Conservation (phyloP, 192 early-diverging fungal species). For the Paraglomus brasilianum region DNA sequence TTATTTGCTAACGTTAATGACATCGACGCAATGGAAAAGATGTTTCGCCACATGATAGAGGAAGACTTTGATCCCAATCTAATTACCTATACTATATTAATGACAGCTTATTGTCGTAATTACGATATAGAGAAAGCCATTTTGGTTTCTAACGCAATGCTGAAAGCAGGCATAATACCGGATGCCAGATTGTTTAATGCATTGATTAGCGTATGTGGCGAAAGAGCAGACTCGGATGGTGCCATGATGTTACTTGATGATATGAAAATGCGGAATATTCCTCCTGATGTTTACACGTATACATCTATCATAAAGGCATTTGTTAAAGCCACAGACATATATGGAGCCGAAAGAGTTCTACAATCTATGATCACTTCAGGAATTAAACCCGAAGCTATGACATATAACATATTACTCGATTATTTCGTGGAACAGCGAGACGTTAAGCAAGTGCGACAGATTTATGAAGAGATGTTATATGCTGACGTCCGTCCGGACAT, state of each 20-base stretch:
- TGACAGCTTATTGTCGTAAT: conserved; percentile 43
- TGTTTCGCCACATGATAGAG: conserved; percentile 6
- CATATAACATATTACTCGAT: conserved; percentile 80
- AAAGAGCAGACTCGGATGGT: conserved; percentile 38
- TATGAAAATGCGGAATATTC: conserved; percentile 41
- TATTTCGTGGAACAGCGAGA: conserved; percentile 61
- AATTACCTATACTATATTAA: conserved; percentile 47
- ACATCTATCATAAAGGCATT: conserved; percentile 79
- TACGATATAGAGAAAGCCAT: conserved; percentile 45
- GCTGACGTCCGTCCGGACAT: conserved; percentile 40
- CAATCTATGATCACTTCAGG: conserved; percentile 72
- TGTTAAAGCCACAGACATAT: conserved; percentile 62
- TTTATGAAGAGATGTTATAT: conserved; percentile 46
- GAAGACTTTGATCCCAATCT: conserved; percentile 36
- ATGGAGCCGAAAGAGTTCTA: conserved; percentile 78
- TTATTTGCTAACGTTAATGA: conserved; percentile 26
- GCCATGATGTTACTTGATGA: conserved; percentile 45
- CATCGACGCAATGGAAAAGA: conserved; percentile 21
- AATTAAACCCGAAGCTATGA: conserved; percentile 66
- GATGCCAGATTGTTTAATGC: conserved; percentile 49
- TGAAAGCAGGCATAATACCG: conserved; percentile 36
- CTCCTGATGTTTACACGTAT: conserved; percentile 51
- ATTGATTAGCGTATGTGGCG: conserved; percentile 49
- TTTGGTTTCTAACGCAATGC: conserved; percentile 42
- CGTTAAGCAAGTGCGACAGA: conserved; percentile 41